phyloP scores from a whole-genome alignment of 2,329 filamentous ascomycete species.

The Colletotrichum lupini region DNA sequence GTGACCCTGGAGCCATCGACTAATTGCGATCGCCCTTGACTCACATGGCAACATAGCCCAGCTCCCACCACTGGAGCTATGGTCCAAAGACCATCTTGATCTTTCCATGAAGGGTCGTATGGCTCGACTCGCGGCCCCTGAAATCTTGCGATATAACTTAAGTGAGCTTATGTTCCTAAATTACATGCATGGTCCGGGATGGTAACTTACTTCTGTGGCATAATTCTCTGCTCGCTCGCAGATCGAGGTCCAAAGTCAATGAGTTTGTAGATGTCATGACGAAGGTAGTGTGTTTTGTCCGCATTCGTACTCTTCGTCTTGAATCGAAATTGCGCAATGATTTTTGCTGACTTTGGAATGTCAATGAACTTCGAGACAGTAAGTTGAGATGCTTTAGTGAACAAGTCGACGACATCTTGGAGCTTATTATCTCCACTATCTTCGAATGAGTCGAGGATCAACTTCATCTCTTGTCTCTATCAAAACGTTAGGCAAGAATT shows the following conservation, averaged over 20 bases:
- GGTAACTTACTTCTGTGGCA: not conserved
- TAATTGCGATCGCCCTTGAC: not conserved
- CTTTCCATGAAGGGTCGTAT: not conserved
- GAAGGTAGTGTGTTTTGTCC: constrained; percentile 8
- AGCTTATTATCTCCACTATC: not conserved
- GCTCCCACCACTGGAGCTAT: not conserved
- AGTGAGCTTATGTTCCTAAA: not conserved
- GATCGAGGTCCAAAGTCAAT: not conserved
- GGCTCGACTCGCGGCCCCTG: constrained; percentile 2
- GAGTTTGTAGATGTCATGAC: not conserved
- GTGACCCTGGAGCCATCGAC: constrained; percentile 4
- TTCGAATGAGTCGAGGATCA: not conserved
- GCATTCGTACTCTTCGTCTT: not conserved
- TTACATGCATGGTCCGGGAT: too few species aligned
- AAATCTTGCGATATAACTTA: not conserved
- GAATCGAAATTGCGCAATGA: constrained; percentile 9
- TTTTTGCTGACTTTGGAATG: not conserved
- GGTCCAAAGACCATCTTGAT: constrained; percentile 9
- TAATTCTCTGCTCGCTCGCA: not conserved
- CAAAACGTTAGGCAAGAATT: not conserved
- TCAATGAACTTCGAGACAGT: not conserved
- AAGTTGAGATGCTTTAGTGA: not conserved
- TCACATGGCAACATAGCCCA: not conserved
- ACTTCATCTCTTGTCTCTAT: constrained; percentile 1
- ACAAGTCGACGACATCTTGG: not conserved